Evolutionary conservation across 1,139 yeast species (phyloP).

Genomic region (Blastobotrys illinoisensis): DNA sequence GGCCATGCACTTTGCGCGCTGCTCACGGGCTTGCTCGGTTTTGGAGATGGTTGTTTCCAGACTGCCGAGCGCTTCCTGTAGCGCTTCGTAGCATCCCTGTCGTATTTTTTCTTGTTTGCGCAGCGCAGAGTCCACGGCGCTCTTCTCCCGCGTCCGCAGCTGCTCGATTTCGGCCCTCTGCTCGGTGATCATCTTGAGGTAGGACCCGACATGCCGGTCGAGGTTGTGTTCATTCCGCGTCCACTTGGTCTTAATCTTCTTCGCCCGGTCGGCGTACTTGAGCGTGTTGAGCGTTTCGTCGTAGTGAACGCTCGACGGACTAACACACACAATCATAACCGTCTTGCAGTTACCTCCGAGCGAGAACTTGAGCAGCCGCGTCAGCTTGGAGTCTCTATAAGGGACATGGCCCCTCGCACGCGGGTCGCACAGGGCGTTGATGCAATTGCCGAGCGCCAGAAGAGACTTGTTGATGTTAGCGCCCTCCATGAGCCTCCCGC

Average conservation of each 20-base stretch:
- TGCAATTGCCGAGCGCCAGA: constrained; percentile 87
- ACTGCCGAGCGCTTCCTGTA: constrained; percentile 21
- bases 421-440: constrained; percentile 81
- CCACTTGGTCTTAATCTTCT: constrained; percentile 79
- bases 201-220: constrained; percentile 83
- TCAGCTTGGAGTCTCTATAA: constrained; percentile 82
- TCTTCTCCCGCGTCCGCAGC: constrained; percentile 50
- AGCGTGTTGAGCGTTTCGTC: constrained; percentile 89
- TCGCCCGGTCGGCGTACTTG: constrained; percentile 86
- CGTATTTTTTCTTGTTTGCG: constrained; percentile 18
- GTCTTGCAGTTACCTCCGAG: constrained; percentile 95
- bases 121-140: constrained; percentile 35
- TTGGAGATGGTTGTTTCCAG: constrained; percentile 20
- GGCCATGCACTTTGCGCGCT: constrained; percentile 16
- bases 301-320: constrained; percentile 80
- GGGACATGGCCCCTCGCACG: constrained; percentile 72
- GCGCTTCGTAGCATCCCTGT: constrained; percentile 14
- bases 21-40: constrained; percentile 15
- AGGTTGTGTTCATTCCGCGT: constrained; percentile 69
- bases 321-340: constrained; percentile 89
- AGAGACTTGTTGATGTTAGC: constrained; percentile 87
- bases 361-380: constrained; percentile 78
- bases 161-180: constrained; percentile 75
- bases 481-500: constrained; percentile 77
- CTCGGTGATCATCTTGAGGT: constrained; percentile 77